Evolutionary conservation across 208 protist genomes (phyloP).

Genomic region (Leishmania tarentolae): DNA sequence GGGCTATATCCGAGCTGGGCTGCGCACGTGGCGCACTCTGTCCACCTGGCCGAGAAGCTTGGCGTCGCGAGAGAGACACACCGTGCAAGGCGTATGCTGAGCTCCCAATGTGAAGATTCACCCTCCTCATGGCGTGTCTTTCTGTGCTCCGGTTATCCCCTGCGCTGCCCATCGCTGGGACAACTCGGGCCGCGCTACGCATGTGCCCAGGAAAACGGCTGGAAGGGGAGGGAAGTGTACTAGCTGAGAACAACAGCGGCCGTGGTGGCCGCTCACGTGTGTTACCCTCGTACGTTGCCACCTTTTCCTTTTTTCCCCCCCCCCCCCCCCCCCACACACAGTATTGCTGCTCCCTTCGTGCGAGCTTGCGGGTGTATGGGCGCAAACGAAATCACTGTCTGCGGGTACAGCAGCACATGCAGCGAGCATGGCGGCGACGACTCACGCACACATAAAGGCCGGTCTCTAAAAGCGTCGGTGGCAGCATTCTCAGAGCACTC

Average conservation of each 20-base stretch:
- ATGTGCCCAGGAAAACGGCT: neutral
- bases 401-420: neutral
- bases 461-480: neutral
- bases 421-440: neutral
- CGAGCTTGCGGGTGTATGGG: neutral
- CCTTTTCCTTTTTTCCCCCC: neutral
- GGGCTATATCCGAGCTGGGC: conserved; percentile 4
- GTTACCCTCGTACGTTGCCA: neutral
- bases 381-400: neutral
- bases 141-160: neutral
- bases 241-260: neutral
- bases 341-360: neutral
- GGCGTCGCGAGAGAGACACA: conserved; percentile 5
- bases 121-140: neutral
- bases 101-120: neutral
- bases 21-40: conserved; percentile 18
- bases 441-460: neutral
- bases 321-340: neutral
- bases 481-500: neutral
- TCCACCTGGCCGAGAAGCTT: conserved; percentile 10
- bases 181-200: neutral
- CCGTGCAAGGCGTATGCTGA: conserved; percentile 12
- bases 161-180: neutral
- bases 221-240: neutral
- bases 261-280: neutral